These are phyloP conservation scores for Dactylella cylindrospora DNA, from an alignment of 2,329 filamentous ascomycete genomes.

Conservation along the genomic window DNA sequence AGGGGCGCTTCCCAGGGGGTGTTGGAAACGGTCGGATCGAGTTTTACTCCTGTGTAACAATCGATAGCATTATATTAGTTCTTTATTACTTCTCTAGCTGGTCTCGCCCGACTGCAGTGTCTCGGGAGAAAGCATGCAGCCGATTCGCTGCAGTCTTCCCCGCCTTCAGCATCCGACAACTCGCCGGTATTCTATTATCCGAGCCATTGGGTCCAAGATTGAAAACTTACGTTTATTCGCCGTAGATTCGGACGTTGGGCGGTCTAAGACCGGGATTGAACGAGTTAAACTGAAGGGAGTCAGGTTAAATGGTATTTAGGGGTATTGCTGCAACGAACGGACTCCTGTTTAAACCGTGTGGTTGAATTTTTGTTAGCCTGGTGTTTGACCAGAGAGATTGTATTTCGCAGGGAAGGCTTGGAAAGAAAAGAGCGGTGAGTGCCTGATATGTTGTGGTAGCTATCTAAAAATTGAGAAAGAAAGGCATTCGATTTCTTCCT, in stretches of 20 bases:
- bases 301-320: slow-evolving; percentile 1
- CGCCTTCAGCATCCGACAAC: neutral
- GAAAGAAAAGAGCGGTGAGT: too few relatives aligned
- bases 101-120: slow-evolving; percentile 8
- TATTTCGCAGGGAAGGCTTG: too few relatives aligned
- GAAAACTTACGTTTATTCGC: slow-evolving; percentile 41
- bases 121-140: slow-evolving; percentile 15
- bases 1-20: slow-evolving; percentile 34
- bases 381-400: too few relatives aligned
- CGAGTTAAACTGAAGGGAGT: slow-evolving; percentile 12
- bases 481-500: too few relatives aligned
- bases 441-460: too few relatives aligned
- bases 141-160: slow-evolving; percentile 24
- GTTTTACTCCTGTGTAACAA: slow-evolving; percentile 41
- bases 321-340: slow-evolving; percentile 36
- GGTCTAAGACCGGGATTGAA: slow-evolving; percentile 41
- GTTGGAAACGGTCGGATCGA: slow-evolving; percentile 42
- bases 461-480: too few relatives aligned
- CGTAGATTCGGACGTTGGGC: slow-evolving; percentile 41
- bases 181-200: neutral
- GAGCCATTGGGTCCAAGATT: neutral
- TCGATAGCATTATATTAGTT: slow-evolving; percentile 20
- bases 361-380: too few relatives aligned
- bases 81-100: slow-evolving; percentile 1
- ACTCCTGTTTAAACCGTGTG: slow-evolving; percentile 18